Conservation (phyloP, 371 early-diverging fungal species). For the Mucor circinelloides region DNA sequence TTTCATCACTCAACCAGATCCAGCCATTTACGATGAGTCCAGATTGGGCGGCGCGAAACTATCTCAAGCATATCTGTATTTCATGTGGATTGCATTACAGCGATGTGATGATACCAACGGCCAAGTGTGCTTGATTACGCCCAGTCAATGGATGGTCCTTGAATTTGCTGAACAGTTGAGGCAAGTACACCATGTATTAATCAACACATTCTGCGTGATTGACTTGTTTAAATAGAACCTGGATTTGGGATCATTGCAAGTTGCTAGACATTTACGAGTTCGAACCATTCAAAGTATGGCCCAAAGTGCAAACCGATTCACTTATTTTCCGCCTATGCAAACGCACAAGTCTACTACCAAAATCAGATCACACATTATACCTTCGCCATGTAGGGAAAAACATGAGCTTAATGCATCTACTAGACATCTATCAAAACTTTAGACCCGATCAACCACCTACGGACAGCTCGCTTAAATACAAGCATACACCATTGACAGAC, state of each 20-base stretch:
- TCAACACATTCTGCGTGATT: background rate
- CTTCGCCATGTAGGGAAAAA: conserved; percentile 14
- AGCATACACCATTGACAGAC: conserved; percentile 1
- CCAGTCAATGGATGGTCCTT: conserved; percentile 67
- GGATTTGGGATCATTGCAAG: conserved; percentile 61
- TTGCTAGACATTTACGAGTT: conserved; percentile 63
- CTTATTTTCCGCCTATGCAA: conserved; percentile 59
- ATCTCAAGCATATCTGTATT: conserved; percentile 49
- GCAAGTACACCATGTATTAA: conserved; percentile 13
- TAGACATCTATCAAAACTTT: conserved; percentile 8
- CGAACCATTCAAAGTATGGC: conserved; percentile 71
- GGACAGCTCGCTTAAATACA: conserved; percentile 8
- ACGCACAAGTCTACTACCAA: conserved; percentile 24
- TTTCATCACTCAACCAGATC: conserved; percentile 59
- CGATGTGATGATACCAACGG: conserved; percentile 41
- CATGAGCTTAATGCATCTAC: conserved; percentile 3
- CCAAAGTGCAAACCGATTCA: conserved; percentile 67
- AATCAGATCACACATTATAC: conserved; percentile 19
- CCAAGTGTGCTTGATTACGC: conserved; percentile 50
- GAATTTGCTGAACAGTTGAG: conserved; percentile 63
- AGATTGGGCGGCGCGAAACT: conserved; percentile 48
- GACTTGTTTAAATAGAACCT: conserved; percentile 36
- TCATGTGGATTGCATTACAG: conserved; percentile 51
- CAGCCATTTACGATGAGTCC: conserved; percentile 53
- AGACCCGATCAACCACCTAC: conserved; percentile 2